These are phyloP conservation scores for Mycena belliarum DNA, from an alignment of 768 basidiomycete species.

Conservation along the genomic window DNA sequence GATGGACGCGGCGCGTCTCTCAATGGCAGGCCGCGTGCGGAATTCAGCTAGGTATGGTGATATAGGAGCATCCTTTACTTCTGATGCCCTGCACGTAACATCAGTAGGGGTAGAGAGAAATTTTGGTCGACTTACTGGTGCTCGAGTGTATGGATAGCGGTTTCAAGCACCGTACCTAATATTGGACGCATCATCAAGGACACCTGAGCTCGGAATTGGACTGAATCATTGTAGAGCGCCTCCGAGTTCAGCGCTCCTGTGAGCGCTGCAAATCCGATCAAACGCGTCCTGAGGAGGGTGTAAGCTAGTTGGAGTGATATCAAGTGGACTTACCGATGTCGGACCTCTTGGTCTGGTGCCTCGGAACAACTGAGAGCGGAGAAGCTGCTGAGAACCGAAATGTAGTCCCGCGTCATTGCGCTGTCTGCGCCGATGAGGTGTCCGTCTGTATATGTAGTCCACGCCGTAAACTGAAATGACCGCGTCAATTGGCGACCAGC, in stretches of 20 bases:
- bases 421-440: conserved; percentile 79
- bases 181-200: conserved; percentile 71
- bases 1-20: conserved; percentile 86
- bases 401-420: conserved; percentile 66
- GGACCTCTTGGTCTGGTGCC: conserved; percentile 63
- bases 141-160: conserved; percentile 58
- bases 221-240: conserved; percentile 71
- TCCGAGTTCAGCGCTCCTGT: conserved; percentile 82
- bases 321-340: conserved; percentile 59
- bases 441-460: conserved; percentile 91
- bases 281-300: conserved; percentile 58
- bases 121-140: conserved; percentile 58
- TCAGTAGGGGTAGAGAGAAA: conserved; percentile 6
- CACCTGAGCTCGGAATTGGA: conserved; percentile 74
- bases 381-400: conserved; percentile 67
- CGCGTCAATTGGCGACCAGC: background rate
- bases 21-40: conserved; percentile 72
- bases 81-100: conserved; percentile 48
- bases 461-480: conserved; percentile 75
- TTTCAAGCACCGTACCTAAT: conserved; percentile 64
- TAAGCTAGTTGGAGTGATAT: background rate
- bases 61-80: conserved; percentile 66
- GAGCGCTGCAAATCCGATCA: conserved; percentile 85
- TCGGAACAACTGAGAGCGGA: conserved; percentile 56
- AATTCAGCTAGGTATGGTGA: conserved; percentile 87